Base-by-base conservation (phyloP, 441 rosid genomes). In the Pelargonium australe region DNA sequence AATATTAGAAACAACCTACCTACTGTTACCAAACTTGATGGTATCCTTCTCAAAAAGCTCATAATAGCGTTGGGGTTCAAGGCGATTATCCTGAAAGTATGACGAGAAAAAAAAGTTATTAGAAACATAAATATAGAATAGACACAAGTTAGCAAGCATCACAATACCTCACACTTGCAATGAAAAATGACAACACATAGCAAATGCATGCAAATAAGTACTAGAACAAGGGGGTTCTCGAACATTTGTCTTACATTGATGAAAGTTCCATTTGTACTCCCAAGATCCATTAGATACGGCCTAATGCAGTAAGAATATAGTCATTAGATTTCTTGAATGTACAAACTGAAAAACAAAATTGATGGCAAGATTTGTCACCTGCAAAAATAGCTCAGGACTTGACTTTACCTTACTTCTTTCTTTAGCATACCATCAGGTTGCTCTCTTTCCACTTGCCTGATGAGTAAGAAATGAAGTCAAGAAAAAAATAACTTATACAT, bases 271-370 rank as follows among this genome's bases (percentile, higher is more conserved):
- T 93, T 93, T 37, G 97, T 93, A 79, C 97, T 93, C 70, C 97
- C 98, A 68, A 93, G 98, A 80, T 91, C 97, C 95, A 94, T 89
- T 61, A 94, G 2, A 78, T 94, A 91, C 71, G 99, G 99, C 85
- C 96, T 91, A 58, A 58, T 73, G 63, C 69, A 68, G 67, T 16
- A 11, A 44, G 28, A 72, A 72, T n/a, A 49, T 37, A 68, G 61
- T 34, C 72, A 68, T 47, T 57, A 72, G 68, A 68, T 23, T 44
- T 11, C 2, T 17, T 23, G 2, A 17, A 58, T 58, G 12, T 19
- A 19, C 28, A 58, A 3, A 58, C 19, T 58, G 19, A 58, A 19
- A n/a, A 58, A 19, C 63, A 58, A 58, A 58, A 10, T 17, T 19
- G 28, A 58, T 8, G 9, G 63, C 63, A 58, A 58, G 63, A 58